Conservation (phyloP, 805 yeast species). For the Wickerhamia fluorescens region DNA sequence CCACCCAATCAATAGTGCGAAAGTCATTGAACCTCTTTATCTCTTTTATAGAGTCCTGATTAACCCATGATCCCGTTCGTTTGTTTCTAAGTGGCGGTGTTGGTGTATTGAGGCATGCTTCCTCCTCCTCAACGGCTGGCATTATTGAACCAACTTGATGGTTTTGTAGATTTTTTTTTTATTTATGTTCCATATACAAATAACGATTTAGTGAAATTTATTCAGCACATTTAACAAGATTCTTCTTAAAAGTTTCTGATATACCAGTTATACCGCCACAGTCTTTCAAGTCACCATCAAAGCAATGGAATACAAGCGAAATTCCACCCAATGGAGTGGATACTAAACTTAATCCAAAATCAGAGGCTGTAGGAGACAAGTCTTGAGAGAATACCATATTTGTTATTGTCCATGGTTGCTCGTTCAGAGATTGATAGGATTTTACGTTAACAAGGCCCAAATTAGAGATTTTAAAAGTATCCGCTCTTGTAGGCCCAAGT, state of each 20-base stretch:
- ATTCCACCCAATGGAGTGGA: slow-evolving; percentile 27
- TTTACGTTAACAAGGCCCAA: slow-evolving; percentile 26
- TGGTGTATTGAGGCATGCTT: no score
- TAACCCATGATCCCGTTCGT: slow-evolving; percentile 31
- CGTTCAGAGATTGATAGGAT: neutral
- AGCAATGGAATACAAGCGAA: slow-evolving; percentile 26
- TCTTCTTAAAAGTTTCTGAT: no score
- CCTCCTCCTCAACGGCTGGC: no score
- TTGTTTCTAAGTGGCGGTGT: slow-evolving; percentile 4
- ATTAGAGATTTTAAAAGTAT: slow-evolving; percentile 29
- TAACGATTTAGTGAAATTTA: no score
- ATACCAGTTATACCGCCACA: no score
- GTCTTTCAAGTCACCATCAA: slow-evolving; percentile 21
- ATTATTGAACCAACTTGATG: no score
- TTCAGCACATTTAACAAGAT: no score
- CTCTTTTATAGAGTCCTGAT: slow-evolving; percentile 28
- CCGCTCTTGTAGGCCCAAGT: slow-evolving; percentile 21
- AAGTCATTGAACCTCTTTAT: slow-evolving; percentile 53
- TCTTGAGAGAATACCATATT: slow-evolving; percentile 32
- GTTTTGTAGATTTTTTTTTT: no score
- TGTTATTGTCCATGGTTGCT: slow-evolving; percentile 26
- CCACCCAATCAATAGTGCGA: slow-evolving; percentile 64
- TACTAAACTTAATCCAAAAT: slow-evolving; percentile 27
- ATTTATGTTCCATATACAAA: no score
- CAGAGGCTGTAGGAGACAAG: slow-evolving; percentile 25